phyloP scores from a whole-genome alignment of 2,329 filamentous ascomycete species.

The Fusarium dlaminii region DNA sequence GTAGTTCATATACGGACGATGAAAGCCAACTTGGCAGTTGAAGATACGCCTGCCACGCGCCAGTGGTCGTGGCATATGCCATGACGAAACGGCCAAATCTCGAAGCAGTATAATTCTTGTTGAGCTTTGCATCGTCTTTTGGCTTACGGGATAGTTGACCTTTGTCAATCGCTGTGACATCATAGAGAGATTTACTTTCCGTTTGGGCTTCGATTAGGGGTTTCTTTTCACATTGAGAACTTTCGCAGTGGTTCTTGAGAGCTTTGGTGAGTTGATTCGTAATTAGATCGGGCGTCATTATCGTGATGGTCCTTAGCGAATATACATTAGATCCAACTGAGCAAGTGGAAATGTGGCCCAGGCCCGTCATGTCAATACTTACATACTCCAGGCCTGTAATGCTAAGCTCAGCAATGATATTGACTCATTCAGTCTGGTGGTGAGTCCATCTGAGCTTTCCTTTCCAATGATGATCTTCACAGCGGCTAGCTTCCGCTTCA shows the following conservation, averaged over 20 bases:
- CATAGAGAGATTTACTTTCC: neutral
- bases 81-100: slow-evolving; percentile 19
- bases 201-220: neutral
- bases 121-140: neutral
- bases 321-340: neutral
- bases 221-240: neutral
- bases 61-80: neutral
- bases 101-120: slow-evolving; percentile 9
- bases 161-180: neutral
- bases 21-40: slow-evolving; percentile 42
- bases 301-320: slow-evolving; percentile 23
- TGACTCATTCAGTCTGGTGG: slow-evolving; percentile 19
- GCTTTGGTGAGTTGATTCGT: slow-evolving; percentile 6
- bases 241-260: neutral
- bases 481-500: slow-evolving; percentile 29
- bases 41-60: slow-evolving; percentile 35
- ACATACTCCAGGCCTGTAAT: slow-evolving; percentile 32
- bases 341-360: too few relatives aligned
- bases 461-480: slow-evolving; percentile 35
- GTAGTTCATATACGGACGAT: slow-evolving; percentile 18
- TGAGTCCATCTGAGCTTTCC: slow-evolving; percentile 24
- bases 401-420: slow-evolving; percentile 30
- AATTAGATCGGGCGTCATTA: slow-evolving; percentile 27
- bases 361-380: neutral
- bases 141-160: neutral